These are phyloP conservation scores for Pelagophyceae sp. DNA, from an alignment of 352 stramenopile genomes.

Conservation along the genomic window DNA sequence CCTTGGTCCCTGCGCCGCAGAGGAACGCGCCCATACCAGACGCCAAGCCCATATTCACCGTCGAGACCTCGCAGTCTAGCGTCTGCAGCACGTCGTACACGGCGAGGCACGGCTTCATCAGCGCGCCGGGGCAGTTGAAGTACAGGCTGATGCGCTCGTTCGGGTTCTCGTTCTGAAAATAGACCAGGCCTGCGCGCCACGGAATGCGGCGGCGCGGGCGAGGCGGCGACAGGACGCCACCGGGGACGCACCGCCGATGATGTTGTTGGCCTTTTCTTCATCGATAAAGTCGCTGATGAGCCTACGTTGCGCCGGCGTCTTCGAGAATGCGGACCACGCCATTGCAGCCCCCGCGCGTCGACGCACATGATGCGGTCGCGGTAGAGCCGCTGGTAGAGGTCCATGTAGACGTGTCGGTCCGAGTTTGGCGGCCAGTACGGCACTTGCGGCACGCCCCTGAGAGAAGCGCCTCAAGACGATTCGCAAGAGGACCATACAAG, in stretches of 20 bases:
- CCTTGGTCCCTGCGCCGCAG: slow-evolving; percentile 52
- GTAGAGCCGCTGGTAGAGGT: slow-evolving; percentile 56
- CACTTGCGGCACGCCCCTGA: neutral
- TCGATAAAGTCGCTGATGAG: slow-evolving; percentile 65
- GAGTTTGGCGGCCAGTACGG: slow-evolving; percentile 38
- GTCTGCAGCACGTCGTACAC: slow-evolving; percentile 61
- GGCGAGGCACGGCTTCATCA: slow-evolving; percentile 48
- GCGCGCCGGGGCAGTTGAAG: slow-evolving; percentile 56
- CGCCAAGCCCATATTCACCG: slow-evolving; percentile 54
- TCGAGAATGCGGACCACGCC: no score
- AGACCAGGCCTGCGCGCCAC: slow-evolving; percentile 57
- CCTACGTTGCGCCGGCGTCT: neutral
- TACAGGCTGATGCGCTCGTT: slow-evolving; percentile 55
- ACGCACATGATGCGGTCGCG: slow-evolving; percentile 51
- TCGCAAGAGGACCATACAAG: no score
- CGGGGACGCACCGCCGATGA: slow-evolving; percentile 43
- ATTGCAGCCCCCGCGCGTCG: no score
- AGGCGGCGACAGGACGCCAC: no score
- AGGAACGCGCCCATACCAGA: slow-evolving; percentile 62
- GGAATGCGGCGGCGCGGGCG: no score
- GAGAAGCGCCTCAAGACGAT: no score
- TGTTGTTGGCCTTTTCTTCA: slow-evolving; percentile 54
- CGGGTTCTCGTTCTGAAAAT: slow-evolving; percentile 47
- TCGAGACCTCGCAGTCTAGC: slow-evolving; percentile 49
- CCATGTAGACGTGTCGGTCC: slow-evolving; percentile 49